Conservation (phyloP, 2,329 filamentous ascomycete genomes). For the Microsporum ferrugineum region DNA sequence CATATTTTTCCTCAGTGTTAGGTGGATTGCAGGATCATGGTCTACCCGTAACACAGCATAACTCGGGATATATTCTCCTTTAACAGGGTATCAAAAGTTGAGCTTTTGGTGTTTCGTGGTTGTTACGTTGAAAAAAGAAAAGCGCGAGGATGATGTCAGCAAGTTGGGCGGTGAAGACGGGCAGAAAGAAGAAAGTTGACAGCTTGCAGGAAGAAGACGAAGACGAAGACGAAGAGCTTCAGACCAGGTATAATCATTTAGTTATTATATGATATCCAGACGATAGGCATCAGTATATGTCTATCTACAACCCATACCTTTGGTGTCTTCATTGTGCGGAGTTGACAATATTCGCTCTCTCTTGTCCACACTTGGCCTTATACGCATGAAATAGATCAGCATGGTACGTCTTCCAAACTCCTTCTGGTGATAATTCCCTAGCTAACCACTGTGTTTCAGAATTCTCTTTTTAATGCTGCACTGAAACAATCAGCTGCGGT, state of each 20-base stretch:
- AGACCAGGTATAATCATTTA: not conserved
- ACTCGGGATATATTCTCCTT: too few species aligned
- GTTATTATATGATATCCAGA: not conserved
- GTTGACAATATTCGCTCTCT: not conserved
- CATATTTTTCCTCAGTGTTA: too few species aligned
- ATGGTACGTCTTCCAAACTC: not conserved
- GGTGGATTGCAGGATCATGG: too few species aligned
- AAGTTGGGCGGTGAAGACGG: not conserved
- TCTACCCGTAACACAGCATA: too few species aligned
- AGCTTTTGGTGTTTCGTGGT: not conserved
- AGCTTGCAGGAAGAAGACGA: slow-evolving; percentile 1
- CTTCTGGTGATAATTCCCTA: not conserved
- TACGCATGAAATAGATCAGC: not conserved
- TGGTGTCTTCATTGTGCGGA: not conserved
- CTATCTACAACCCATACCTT: not conserved
- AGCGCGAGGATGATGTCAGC: not conserved
- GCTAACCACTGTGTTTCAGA: slow-evolving; percentile 40
- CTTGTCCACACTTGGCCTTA: not conserved
- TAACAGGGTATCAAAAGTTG: too few species aligned
- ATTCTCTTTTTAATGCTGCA: slow-evolving; percentile 74
- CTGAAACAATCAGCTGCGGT: slow-evolving; percentile 74
- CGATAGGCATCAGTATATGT: not conserved
- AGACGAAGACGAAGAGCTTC: not conserved
- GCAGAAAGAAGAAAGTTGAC: not conserved
- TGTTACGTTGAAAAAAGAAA: not conserved